Conservation (phyloP, 352 stramenopile species). For the Saprolegnia parasitica region DNA sequence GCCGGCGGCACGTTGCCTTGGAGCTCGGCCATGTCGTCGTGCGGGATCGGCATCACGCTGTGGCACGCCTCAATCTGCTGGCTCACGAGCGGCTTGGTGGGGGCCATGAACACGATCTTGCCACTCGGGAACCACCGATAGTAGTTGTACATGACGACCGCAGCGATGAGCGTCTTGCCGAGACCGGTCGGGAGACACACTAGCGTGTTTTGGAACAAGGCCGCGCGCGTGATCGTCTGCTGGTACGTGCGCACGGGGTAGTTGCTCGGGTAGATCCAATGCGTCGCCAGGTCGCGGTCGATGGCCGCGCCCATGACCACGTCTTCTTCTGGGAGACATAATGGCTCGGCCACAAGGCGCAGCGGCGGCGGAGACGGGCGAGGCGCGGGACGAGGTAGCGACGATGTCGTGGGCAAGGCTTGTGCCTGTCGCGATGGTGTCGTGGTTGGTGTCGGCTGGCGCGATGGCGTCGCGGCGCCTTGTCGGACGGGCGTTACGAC, state of each 20-base stretch:
- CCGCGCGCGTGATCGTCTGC: slow-evolving; percentile 88
- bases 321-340: slow-evolving; percentile 36
- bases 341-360: slow-evolving; percentile 31
- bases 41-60: slow-evolving; percentile 92
- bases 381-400: too few species aligned
- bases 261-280: slow-evolving; percentile 87
- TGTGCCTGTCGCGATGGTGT: slow-evolving; percentile 37
- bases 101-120: slow-evolving; percentile 97
- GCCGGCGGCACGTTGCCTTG: slow-evolving; percentile 73
- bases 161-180: slow-evolving; percentile 99
- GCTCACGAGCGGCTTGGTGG: slow-evolving; percentile 95
- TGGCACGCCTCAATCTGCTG: slow-evolving; percentile 98
- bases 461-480: neutral
- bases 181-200: slow-evolving; percentile 98
- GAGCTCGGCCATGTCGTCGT: slow-evolving; percentile 74
- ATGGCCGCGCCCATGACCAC: slow-evolving; percentile 44
- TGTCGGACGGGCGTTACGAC: neutral
- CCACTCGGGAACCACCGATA: slow-evolving; percentile 96
- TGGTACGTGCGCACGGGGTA: slow-evolving; percentile 94
- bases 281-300: slow-evolving; percentile 52
- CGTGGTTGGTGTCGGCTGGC: slow-evolving; percentile 19
- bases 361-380: neutral
- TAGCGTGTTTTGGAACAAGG: slow-evolving; percentile 96
- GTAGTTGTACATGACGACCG: slow-evolving; percentile 99
- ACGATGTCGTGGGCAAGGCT: neutral